Evolutionary conservation across 768 basidiomycete genomes (phyloP).

Genomic region (Phallus indusiatus): DNA sequence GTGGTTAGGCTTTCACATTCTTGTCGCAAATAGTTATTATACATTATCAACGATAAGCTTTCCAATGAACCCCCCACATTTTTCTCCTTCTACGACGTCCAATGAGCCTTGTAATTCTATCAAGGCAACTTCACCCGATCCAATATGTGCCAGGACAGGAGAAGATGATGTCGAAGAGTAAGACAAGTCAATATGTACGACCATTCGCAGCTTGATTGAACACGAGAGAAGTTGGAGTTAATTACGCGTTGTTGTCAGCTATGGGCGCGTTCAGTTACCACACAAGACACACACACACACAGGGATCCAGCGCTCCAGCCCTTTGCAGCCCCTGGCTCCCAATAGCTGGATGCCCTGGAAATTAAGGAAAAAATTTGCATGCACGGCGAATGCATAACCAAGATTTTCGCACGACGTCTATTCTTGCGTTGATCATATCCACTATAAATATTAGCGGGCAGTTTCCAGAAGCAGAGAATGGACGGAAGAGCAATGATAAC

Average conservation of each 20-base stretch:
- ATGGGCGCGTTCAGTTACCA: background rate
- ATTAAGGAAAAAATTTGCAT: too few relatives aligned
- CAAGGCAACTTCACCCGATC: conserved; percentile 70
- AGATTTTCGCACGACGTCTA: too few relatives aligned
- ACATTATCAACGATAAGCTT: conserved; percentile 53
- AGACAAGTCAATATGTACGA: background rate
- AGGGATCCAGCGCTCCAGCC: too few relatives aligned
- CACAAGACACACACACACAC: too few relatives aligned
- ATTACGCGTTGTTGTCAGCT: background rate
- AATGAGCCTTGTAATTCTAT: conserved; percentile 84
- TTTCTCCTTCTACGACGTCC: conserved; percentile 54
- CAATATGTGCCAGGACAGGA: conserved; percentile 54
- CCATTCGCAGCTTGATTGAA: background rate
- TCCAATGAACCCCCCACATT: conserved; percentile 70
- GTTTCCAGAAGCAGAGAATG: too few relatives aligned
- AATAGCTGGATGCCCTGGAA: too few relatives aligned
- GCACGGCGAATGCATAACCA: too few relatives aligned
- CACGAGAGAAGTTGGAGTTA: background rate
- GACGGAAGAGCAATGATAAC: too few relatives aligned
- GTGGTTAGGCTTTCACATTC: background rate
- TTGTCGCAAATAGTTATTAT: background rate
- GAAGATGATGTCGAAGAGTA: conserved; percentile 22
- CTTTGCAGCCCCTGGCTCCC: too few relatives aligned
- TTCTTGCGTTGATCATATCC: too few relatives aligned
- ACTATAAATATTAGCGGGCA: too few relatives aligned